Percentiles rank a stretch among this genome's conserved stretches.
phyloP scores from a whole-genome alignment of 768 basidiomycete species.

The Punctularia strigosozonata region DNA sequence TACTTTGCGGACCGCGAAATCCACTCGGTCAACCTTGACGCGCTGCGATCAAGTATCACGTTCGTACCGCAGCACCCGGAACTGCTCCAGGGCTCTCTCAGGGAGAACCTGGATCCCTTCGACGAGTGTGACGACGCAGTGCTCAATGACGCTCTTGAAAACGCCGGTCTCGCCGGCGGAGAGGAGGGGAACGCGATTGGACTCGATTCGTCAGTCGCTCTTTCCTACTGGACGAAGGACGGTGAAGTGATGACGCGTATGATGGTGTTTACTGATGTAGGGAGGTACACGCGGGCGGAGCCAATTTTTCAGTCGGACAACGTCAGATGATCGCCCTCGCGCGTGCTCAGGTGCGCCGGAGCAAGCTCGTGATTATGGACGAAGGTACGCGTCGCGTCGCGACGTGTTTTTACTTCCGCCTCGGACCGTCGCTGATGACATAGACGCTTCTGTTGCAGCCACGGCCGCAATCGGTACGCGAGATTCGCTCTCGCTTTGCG shows the following conservation, averaged over 20 bases:
- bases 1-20: conserved; percentile 31
- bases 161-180: conserved; percentile 24
- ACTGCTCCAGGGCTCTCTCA: conserved; percentile 30
- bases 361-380: conserved; percentile 34
- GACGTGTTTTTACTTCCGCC: background rate
- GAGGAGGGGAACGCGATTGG: conserved; percentile 19
- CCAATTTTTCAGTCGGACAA: conserved; percentile 28
- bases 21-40: conserved; percentile 30
- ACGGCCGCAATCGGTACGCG: no score
- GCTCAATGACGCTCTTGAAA: conserved; percentile 26
- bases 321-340: conserved; percentile 33
- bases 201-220: conserved; percentile 14
- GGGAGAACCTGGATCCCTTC: conserved; percentile 40
- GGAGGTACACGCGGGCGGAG: no score
- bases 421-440: background rate
- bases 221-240: no score
- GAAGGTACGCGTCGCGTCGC: no score
- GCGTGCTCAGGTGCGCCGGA: conserved; percentile 28
- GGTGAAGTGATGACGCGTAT: no score
- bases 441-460: conserved; percentile 2
- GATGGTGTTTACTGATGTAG: no score
- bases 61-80: conserved; percentile 31
- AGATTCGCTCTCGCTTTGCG: no score
- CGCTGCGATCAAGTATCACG: conserved; percentile 32
- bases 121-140: conserved; percentile 32